These are phyloP conservation scores for Pseudonitzschia pungens DNA, from an alignment of 108 stramenopile genomes.

Conservation along the genomic window DNA sequence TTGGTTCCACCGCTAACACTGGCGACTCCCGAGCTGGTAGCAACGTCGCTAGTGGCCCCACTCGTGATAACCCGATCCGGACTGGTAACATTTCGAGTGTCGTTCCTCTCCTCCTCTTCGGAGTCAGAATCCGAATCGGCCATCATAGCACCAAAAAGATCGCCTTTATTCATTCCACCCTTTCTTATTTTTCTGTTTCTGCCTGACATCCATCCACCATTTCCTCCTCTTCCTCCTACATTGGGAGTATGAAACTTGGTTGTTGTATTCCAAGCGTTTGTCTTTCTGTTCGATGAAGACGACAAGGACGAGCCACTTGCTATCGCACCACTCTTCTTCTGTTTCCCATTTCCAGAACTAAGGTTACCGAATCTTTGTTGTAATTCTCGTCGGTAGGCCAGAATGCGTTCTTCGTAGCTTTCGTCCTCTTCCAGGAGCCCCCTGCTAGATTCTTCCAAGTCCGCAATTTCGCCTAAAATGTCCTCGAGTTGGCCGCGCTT, in stretches of 20 bases:
- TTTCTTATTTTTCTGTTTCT: conserved; percentile 28
- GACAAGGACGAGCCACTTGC: conserved; percentile 17
- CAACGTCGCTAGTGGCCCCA: neutral
- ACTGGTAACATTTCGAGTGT: neutral
- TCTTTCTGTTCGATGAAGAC: conserved; percentile 23
- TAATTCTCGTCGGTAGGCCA: conserved; percentile 40
- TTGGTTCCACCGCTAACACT: conserved; percentile 16
- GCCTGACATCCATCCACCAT: conserved; percentile 23
- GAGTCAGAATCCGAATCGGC: conserved; percentile 32
- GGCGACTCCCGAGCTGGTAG: conserved; percentile 6
- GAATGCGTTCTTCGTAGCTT: conserved; percentile 56
- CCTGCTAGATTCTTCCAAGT: conserved; percentile 59
- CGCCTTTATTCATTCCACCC: conserved; percentile 30
- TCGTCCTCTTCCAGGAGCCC: conserved; percentile 89
- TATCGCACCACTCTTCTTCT: conserved; percentile 12
- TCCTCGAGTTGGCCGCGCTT: conserved; percentile 65
- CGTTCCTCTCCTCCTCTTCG: conserved; percentile 20
- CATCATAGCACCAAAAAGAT: conserved; percentile 88
- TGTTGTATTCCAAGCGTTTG: conserved; percentile 42
- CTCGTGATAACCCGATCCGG: neutral
- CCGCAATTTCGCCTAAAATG: conserved; percentile 59
- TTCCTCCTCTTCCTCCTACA: conserved; percentile 19
- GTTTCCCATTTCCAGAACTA: conserved; percentile 6
- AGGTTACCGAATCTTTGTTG: conserved; percentile 18
- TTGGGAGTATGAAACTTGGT: conserved; percentile 20